Evolutionary conservation across 352 stramenopile species (phyloP).

Genomic region (Globisporangium heterothallicum): DNA sequence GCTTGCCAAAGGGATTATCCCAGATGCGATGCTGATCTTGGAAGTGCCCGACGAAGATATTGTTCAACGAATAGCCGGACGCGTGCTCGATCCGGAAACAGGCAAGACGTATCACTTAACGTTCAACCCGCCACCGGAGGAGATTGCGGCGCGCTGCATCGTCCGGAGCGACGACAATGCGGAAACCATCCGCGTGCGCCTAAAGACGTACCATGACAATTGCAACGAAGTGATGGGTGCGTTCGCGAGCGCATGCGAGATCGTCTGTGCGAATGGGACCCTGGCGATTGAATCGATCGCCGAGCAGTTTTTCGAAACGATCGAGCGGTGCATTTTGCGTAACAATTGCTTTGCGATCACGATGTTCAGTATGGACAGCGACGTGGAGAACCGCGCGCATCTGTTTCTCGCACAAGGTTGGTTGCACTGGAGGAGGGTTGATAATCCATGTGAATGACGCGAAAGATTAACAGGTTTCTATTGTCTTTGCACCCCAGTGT

Average conservation of each 20-base stretch:
- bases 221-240: constrained; percentile 37
- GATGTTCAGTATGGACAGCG: constrained; percentile 41
- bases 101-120: constrained; percentile 90
- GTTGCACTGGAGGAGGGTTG: too few relatives aligned
- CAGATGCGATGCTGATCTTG: constrained; percentile 92
- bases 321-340: constrained; percentile 46
- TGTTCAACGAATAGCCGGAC: constrained; percentile 90
- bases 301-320: constrained; percentile 39
- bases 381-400: constrained; percentile 33
- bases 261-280: constrained; percentile 45
- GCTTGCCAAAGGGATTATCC: constrained; percentile 57
- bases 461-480: too few relatives aligned
- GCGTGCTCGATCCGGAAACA: constrained; percentile 87
- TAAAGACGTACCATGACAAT: constrained; percentile 82
- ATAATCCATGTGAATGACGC: too few relatives aligned
- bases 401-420: constrained; percentile 57
- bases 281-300: constrained; percentile 46
- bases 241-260: constrained; percentile 36
- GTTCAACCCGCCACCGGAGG: constrained; percentile 71
- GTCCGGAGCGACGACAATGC: constrained; percentile 84
- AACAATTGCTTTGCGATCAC: constrained; percentile 56
- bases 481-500: too few relatives aligned
- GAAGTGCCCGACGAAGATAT: constrained; percentile 94
- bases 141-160: constrained; percentile 59
- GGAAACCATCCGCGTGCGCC: constrained; percentile 83